Conservation (phyloP, 179 eudicot genomes). For the Beta corolliflora region DNA sequence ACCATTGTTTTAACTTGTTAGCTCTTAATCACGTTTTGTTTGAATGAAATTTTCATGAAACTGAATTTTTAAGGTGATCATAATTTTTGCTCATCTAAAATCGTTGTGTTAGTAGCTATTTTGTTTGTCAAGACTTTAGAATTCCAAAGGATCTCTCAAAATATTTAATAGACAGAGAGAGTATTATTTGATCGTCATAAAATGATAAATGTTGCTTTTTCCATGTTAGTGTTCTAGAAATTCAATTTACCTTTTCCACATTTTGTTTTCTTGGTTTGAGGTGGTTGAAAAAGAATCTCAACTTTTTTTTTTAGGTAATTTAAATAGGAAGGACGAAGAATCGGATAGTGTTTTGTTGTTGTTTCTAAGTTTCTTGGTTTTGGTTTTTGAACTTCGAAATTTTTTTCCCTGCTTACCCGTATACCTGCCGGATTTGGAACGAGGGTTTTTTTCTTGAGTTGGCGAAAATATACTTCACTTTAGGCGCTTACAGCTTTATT, state of each 20-base stretch:
- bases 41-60: no score
- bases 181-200: neutral
- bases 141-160: no score
- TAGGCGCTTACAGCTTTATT: constrained; percentile 8
- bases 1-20: no score
- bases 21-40: no score
- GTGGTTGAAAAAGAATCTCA: neutral
- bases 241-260: neutral
- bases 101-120: no score
- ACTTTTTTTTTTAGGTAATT: neutral
- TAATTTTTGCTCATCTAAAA: no score
- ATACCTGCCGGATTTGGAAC: constrained; percentile 14
- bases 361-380: neutral
- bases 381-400: neutral
- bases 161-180: no score
- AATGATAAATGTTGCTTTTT: neutral
- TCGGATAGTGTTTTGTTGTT: neutral
- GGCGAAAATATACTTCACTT: constrained; percentile 13
- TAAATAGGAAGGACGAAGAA: neutral
- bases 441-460: constrained; percentile 10
- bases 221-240: neutral
- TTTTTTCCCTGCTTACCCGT: constrained; percentile 23
- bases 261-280: neutral
- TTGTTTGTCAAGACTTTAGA: no score
- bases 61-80: no score